Conservation (phyloP, 2,329 filamentous ascomycete genomes). For the Aureobasidium sp. region DNA sequence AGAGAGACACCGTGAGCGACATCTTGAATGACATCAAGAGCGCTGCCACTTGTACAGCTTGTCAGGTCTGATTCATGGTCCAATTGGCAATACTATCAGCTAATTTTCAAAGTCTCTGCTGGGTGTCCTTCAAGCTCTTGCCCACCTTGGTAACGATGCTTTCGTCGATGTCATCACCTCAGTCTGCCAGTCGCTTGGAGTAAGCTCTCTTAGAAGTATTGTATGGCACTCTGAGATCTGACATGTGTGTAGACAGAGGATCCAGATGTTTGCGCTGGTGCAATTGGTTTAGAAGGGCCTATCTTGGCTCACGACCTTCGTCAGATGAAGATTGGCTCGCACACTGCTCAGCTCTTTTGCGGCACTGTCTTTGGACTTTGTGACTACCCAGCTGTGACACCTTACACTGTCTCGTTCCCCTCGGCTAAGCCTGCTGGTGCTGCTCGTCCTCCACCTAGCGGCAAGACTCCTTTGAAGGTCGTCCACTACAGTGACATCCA, state of each 20-base stretch:
- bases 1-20: slow-evolving; percentile 8
- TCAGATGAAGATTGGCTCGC: slow-evolving; percentile 42
- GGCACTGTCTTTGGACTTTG: slow-evolving; percentile 50
- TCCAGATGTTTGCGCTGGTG: slow-evolving; percentile 49
- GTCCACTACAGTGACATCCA: slow-evolving; percentile 57
- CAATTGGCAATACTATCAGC: not conserved
- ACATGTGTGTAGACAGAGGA: slow-evolving; percentile 36
- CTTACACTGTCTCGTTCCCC: slow-evolving; percentile 41
- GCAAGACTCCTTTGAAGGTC: slow-evolving; percentile 44
- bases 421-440: slow-evolving; percentile 31
- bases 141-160: slow-evolving; percentile 36
- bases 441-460: slow-evolving; percentile 39
- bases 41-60: slow-evolving; percentile 25
- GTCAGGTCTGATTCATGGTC: slow-evolving; percentile 24
- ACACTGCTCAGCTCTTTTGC: slow-evolving; percentile 47
- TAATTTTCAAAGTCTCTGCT: slow-evolving; percentile 28
- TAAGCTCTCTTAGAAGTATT: slow-evolving; percentile 19
- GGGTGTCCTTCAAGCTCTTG: slow-evolving; percentile 38
- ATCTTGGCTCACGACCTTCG: slow-evolving; percentile 46
- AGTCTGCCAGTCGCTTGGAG: slow-evolving; percentile 32
- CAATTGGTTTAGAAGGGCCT: slow-evolving; percentile 47
- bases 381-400: slow-evolving; percentile 40
- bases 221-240: not conserved
- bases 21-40: slow-evolving; percentile 10
- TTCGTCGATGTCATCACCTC: slow-evolving; percentile 35